Conservation (phyloP, 129 eudicot genomes). For the Logfia minima region DNA sequence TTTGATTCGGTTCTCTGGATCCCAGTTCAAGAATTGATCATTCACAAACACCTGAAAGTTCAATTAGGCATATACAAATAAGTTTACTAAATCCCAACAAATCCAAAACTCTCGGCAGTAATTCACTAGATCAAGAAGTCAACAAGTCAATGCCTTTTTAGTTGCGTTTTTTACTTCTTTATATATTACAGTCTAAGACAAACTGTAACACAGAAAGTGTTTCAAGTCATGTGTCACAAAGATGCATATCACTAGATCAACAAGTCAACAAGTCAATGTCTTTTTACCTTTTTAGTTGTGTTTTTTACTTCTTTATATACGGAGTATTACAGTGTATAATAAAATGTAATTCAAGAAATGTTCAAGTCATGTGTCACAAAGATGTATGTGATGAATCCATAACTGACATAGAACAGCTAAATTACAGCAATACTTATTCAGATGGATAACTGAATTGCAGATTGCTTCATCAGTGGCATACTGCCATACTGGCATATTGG, state of each 20-base stretch:
- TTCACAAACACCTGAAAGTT: conserved; percentile 77
- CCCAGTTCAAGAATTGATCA: conserved; percentile 98
- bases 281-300: neutral
- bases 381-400: too few species aligned
- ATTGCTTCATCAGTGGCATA: too few species aligned
- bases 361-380: too few species aligned
- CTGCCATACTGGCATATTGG: too few species aligned
- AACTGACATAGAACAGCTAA: too few species aligned
- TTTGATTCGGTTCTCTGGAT: conserved; percentile 88
- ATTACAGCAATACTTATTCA: too few species aligned
- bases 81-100: neutral
- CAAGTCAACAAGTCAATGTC: neutral
- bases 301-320: neutral
- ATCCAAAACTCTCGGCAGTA: neutral
- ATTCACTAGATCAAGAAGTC: conserved; percentile 4
- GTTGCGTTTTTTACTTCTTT: too few species aligned
- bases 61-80: conserved; percentile 2
- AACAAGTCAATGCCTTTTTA: too few species aligned
- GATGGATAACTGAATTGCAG: too few species aligned
- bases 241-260: neutral
- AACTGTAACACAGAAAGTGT: too few species aligned
- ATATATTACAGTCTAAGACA: too few species aligned
- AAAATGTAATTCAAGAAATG: neutral
- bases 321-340: neutral
- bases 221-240: too few species aligned